These are phyloP conservation scores for Penicillium salamii DNA, from an alignment of 495 filamentous ascomycete species.

Conservation along the genomic window DNA sequence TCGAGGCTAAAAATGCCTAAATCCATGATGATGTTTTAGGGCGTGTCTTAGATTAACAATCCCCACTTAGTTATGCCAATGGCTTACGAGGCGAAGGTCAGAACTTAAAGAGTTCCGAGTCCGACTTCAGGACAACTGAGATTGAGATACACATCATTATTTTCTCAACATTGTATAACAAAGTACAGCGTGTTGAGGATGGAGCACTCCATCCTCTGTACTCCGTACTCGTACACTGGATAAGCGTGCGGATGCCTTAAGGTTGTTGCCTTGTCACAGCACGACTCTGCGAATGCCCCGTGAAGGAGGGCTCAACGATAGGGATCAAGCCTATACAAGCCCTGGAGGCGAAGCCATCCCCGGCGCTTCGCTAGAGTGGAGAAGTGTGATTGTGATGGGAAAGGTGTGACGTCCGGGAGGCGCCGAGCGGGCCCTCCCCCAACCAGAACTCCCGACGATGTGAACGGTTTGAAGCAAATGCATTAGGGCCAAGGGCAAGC, in stretches of 20 bases:
- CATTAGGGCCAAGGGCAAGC: constrained; percentile 21
- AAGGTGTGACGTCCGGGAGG: constrained; percentile 23
- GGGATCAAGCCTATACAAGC: too few relatives aligned
- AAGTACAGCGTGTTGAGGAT: too few relatives aligned
- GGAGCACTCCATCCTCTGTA: too few relatives aligned
- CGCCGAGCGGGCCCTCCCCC: constrained; percentile 23
- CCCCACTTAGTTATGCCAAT: background rate
- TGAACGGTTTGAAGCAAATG: constrained; percentile 26
- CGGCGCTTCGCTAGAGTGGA: constrained; percentile 41
- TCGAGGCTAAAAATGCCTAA: background rate
- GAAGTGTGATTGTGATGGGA: constrained; percentile 23
- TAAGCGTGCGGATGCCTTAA: too few relatives aligned
- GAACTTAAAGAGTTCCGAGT: background rate
- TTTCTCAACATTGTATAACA: too few relatives aligned
- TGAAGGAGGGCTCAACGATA: too few relatives aligned
- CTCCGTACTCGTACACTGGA: too few relatives aligned
- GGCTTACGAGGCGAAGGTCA: background rate
- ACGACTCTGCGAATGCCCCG: too few relatives aligned
- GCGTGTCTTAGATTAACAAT: background rate
- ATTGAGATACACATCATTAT: too few relatives aligned
- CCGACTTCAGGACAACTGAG: constrained; percentile 3
- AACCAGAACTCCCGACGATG: constrained; percentile 20
- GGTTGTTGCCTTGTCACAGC: too few relatives aligned
- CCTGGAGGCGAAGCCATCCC: too few relatives aligned
- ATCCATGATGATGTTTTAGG: background rate